Base-by-base conservation (phyloP, 805 yeast species). In the Pichia scutulata region DNA sequence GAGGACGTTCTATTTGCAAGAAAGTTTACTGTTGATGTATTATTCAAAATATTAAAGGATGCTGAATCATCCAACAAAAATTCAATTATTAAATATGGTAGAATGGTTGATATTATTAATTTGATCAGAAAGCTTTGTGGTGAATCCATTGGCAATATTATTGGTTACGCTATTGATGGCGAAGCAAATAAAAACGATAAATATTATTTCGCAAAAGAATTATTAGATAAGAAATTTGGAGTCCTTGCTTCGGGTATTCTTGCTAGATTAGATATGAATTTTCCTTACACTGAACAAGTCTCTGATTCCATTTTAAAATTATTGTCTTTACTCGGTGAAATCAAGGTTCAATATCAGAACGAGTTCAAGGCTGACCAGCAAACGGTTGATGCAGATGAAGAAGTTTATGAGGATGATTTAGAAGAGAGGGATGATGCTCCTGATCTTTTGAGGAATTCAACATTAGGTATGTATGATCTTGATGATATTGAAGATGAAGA, bases 391-490 rank as follows among this genome's bases (percentile, higher is more conserved):
- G 69, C 60, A 7, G 81, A 73, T 39, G 70, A 59, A 24, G 64
- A 60, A 46, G 57, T 60, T 5, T 62, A 55, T 39, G 65, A 61
- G 6, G 71, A 64, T 21, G 72, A 83, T 37, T 69, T 72, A 26
- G 81, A 77, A 37, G 68, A 65, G 7, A 62, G 75, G 28, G 95
- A 85, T 48, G 92, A 88, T 48, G 79, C 89, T 0, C 89, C 95
- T 0, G 90, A 90, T 63, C 71, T 90, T 60, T 81, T 92, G 66
- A 73, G 84, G 39, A 90, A 93, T 62, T 90, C 97, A 0, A 87
- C 97, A 0, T 72, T 92, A 40, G 97, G 97, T 1, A 90, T 92
- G 95, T 92, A 85, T 63, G 97, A 92, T 58, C 82, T 86, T 39
- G 86, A 76, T 33, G 93, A 67, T 48, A 55, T 65, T 39, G 70